phyloP scores from a whole-genome alignment of 2,329 filamentous ascomycete genomes.

The Alternaria novae-zelandiae region DNA sequence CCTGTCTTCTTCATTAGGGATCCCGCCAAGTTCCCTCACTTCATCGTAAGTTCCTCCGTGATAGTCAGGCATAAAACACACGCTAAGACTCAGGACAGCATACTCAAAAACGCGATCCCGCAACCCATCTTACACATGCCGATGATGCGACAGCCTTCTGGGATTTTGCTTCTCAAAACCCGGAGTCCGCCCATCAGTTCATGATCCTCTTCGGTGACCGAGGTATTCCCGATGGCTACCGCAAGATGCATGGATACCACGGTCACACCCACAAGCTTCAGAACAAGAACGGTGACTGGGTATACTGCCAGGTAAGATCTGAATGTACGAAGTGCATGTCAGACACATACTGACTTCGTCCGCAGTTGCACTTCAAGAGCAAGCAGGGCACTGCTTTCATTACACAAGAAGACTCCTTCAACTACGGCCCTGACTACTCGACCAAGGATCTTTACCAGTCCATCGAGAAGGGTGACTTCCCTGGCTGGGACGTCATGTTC shows the following conservation, averaged over 20 bases:
- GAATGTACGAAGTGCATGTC: too few relatives aligned
- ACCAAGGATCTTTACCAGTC: conserved; percentile 61
- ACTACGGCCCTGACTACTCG: conserved; percentile 59
- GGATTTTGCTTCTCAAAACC: conserved; percentile 64
- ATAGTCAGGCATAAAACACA: neutral
- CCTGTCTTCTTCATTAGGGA: conserved; percentile 79
- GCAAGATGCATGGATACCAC: conserved; percentile 62
- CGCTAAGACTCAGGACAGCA: conserved; percentile 47
- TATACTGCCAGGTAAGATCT: conserved; percentile 48
- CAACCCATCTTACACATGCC: conserved; percentile 72
- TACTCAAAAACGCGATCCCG: conserved; percentile 75
- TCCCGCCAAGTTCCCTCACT: conserved; percentile 69
- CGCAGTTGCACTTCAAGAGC: conserved; percentile 59
- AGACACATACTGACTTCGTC: too few relatives aligned
- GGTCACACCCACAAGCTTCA: conserved; percentile 62
- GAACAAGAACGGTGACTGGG: conserved; percentile 61
- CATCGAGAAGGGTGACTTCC: conserved; percentile 61
- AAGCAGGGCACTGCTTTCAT: conserved; percentile 61
- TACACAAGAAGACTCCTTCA: conserved; percentile 58
- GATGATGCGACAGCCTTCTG: conserved; percentile 71
- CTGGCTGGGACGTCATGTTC: conserved; percentile 58
- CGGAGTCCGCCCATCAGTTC: conserved; percentile 61
- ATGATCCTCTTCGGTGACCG: conserved; percentile 62
- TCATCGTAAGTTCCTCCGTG: conserved; percentile 54
- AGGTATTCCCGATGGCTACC: conserved; percentile 62